A percentile compares a stretch with the other conserved stretches of the same genome.
Conservation (phyloP, 495 filamentous ascomycete species). For the Podospora australis region DNA sequence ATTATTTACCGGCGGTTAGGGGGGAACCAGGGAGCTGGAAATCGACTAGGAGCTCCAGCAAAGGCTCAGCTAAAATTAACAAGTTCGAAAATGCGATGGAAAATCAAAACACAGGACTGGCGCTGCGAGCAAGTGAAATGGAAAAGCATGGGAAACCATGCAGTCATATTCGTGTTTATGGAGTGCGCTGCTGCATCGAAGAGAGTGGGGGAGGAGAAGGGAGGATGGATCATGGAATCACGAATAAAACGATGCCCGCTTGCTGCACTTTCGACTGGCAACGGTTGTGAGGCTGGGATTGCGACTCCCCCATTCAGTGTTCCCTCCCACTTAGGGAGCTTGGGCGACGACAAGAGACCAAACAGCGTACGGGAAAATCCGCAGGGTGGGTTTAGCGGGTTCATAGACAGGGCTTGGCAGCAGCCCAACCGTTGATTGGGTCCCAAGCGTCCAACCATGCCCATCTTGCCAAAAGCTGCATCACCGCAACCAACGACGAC, state of each 20-base stretch:
- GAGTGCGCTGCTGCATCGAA: neutral
- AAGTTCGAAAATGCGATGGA: too few species aligned
- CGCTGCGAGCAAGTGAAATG: neutral
- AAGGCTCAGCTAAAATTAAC: too few species aligned
- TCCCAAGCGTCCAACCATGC: constrained; percentile 4
- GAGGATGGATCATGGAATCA: too few species aligned
- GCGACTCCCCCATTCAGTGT: constrained; percentile 10
- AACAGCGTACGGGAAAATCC: constrained; percentile 13
- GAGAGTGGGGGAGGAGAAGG: neutral
- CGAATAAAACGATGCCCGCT: neutral
- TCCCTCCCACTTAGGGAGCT: too few species aligned
- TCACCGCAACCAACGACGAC: constrained; percentile 12
- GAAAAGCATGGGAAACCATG: neutral
- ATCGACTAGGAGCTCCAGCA: too few species aligned
- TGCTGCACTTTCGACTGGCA: neutral
- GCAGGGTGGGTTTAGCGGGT: constrained; percentile 3
- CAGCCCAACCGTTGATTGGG: constrained; percentile 7
- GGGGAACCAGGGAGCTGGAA: too few species aligned
- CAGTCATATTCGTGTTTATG: neutral
- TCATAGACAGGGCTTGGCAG: constrained; percentile 8
- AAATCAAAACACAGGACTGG: neutral
- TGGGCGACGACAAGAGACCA: constrained; percentile 8
- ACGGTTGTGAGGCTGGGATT: constrained; percentile 20
- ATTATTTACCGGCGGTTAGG: too few species aligned
- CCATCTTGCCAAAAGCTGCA: neutral